Percentiles rank a stretch among this genome's conserved stretches.
phyloP scores from a whole-genome alignment of 441 rosid species.

The Biscutella laevigata region DNA sequence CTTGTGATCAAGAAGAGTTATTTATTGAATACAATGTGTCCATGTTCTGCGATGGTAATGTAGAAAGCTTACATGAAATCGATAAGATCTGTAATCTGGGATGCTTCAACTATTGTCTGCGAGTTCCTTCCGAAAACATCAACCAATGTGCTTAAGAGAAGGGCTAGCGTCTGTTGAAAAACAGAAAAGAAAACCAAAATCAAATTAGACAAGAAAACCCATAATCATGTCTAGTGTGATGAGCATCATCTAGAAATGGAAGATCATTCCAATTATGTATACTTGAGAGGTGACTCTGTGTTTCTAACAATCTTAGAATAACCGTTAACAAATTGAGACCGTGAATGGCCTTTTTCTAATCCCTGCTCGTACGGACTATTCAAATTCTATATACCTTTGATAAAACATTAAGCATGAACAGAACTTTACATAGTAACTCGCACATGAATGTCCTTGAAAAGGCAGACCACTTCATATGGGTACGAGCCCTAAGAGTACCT shows the following conservation, averaged over 20 bases:
- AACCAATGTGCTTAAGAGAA: constrained; percentile 57
- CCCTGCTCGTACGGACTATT: no score
- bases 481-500: constrained; percentile 40
- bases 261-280: background rate
- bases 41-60: background rate
- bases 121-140: constrained; percentile 77
- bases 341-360: no score
- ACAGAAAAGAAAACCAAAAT: background rate
- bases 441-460: background rate
- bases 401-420: no score
- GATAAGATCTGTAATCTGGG: constrained; percentile 73
- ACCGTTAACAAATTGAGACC: background rate
- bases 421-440: background rate
- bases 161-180: constrained; percentile 46
- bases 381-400: no score
- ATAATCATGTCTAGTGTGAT: background rate
- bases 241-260: constrained; percentile 1
- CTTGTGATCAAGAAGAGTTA: no score
- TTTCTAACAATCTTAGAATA: background rate
- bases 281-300: background rate
- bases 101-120: constrained; percentile 52
- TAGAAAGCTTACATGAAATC: constrained; percentile 68
- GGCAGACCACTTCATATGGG: background rate
- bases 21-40: background rate
- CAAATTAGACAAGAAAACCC: background rate